A percentile compares a stretch with the other conserved stretches of the same genome.
Evolutionary conservation across 192 early-diverging fungal genomes (phyloP).

Genomic region (Rhizoclosmatium sp.): DNA sequence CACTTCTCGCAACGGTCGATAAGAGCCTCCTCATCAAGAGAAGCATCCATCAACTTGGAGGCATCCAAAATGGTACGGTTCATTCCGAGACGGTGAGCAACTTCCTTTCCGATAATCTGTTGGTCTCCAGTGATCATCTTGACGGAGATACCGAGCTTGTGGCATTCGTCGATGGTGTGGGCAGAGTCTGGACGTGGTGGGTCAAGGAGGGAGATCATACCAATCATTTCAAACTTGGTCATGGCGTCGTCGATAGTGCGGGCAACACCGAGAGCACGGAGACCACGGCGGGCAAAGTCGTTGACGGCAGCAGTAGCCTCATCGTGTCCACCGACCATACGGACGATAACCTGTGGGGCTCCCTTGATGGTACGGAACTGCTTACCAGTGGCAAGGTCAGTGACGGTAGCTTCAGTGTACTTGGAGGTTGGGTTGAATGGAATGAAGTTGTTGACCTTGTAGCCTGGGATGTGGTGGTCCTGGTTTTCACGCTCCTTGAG

Average conservation of each 20-base stretch:
- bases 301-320: conserved; percentile 85
- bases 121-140: conserved; percentile 98
- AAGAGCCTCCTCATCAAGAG: conserved; percentile 79
- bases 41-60: conserved; percentile 79
- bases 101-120: conserved; percentile 88
- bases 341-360: conserved; percentile 90
- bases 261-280: conserved; percentile 91
- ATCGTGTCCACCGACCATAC: conserved; percentile 69
- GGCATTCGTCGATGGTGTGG: conserved; percentile 87
- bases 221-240: conserved; percentile 82
- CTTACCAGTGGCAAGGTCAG: conserved; percentile 74
- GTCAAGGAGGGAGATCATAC: conserved; percentile 92
- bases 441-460: conserved; percentile 84
- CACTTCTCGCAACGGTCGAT: conserved; percentile 84
- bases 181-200: conserved; percentile 93
- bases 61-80: conserved; percentile 90
- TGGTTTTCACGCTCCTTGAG: conserved; percentile 66
- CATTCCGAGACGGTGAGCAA: conserved; percentile 92
- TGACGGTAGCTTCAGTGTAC: conserved; percentile 86
- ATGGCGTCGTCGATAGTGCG: conserved; percentile 73
- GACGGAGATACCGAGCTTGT: conserved; percentile 80
- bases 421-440: conserved; percentile 93
- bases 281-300: conserved; percentile 82
- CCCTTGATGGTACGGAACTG: conserved; percentile 91
- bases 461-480: conserved; percentile 80